Evolutionary conservation across 2,329 filamentous ascomycete species (phyloP), one percentile per base, ranked within the genome.

Genomic region (Ascochyta pisi): DNA sequence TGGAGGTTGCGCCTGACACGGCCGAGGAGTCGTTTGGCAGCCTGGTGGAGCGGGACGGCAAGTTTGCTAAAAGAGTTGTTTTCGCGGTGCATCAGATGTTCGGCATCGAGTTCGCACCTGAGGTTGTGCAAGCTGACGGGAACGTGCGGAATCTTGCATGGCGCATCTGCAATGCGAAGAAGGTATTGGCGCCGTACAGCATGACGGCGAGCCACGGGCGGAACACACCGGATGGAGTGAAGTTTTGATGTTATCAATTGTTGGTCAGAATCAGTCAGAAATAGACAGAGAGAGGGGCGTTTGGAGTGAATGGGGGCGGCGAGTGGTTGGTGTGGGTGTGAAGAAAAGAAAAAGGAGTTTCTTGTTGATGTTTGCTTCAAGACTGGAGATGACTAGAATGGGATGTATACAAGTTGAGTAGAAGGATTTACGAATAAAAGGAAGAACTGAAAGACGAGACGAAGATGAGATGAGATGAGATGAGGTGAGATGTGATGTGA

Each of bases 41-140:
- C 43, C 82, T 93, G 37, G 90, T 97, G 1, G 92, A 96, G 70
- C 82, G 92, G 23, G 90, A 97, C 64, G 86, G 89, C 61, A 97
- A 96, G 76, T 98, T 92, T 67, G 89, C 94, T 0, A 91, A 88
- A 76, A 82, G 95, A 38, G 90, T 98, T 10, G 93, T 98, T 0
- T 98, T 96, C 75, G 95, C 93, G 4, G 91, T 99, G 26, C 89
- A 91, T 61, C 90, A 96, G 73, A 97, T 97, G 92, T 89, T 99
- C 74, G 95, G 93, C 47, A 90, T 99, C 57, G 95, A 99, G 74
- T 93, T 99, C 71, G 91, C 95, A 1, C 89, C 93, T 0, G 91
- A 92, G 40, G 94, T 98, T 0, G 95, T 99, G 29, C 87, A 90
- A 48, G 92, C 93, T 0, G 95, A 99, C 78, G 92, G 95, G 6